These are phyloP conservation scores for Naumovozyma dairenensis DNA, from an alignment of 805 yeast species.

Conservation along the genomic window DNA sequence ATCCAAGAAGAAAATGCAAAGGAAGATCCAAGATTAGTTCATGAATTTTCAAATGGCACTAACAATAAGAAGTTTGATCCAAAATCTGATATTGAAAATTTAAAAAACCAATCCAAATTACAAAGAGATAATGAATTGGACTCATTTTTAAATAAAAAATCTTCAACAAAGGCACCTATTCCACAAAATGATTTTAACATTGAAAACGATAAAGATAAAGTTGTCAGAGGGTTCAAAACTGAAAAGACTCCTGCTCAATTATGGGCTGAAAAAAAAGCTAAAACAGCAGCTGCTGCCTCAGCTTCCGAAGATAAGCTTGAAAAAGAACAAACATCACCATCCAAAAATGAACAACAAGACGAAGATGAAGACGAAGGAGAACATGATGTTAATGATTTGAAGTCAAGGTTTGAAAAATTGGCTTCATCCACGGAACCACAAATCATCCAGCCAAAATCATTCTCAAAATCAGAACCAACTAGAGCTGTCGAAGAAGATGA, in stretches of 20 bases:
- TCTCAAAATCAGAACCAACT: slow-evolving; percentile 12
- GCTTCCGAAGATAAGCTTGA: neutral
- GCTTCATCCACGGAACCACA: slow-evolving; percentile 15
- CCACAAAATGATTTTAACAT: slow-evolving; percentile 3
- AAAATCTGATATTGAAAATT: slow-evolving; percentile 26
- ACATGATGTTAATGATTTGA: slow-evolving; percentile 28
- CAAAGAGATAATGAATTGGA: slow-evolving; percentile 30
- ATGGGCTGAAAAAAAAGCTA: slow-evolving; percentile 88
- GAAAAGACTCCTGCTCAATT: slow-evolving; percentile 92
- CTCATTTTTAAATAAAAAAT: slow-evolving; percentile 22
- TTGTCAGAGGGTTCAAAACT: slow-evolving; percentile 50
- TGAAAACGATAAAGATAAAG: slow-evolving; percentile 27
- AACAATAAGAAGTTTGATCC: slow-evolving; percentile 18
- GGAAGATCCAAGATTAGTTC: slow-evolving; percentile 35
- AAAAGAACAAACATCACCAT: slow-evolving; percentile 1
- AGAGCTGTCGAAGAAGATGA: slow-evolving; percentile 5
- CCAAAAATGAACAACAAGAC: neutral
- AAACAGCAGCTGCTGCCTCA: slow-evolving; percentile 25
- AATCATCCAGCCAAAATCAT: slow-evolving; percentile 22
- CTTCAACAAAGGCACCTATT: slow-evolving; percentile 28
- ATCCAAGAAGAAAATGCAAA: slow-evolving; percentile 35
- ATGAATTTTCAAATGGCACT: slow-evolving; percentile 12
- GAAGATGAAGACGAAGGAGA: slow-evolving; percentile 18
- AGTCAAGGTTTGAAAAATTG: slow-evolving; percentile 31
- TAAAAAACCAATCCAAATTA: slow-evolving; percentile 28